Evolutionary conservation across 345 rosid genomes (phyloP), one percentile per base, ranked within the genome.

Genomic region (Xanthoceras sorbifolium): DNA sequence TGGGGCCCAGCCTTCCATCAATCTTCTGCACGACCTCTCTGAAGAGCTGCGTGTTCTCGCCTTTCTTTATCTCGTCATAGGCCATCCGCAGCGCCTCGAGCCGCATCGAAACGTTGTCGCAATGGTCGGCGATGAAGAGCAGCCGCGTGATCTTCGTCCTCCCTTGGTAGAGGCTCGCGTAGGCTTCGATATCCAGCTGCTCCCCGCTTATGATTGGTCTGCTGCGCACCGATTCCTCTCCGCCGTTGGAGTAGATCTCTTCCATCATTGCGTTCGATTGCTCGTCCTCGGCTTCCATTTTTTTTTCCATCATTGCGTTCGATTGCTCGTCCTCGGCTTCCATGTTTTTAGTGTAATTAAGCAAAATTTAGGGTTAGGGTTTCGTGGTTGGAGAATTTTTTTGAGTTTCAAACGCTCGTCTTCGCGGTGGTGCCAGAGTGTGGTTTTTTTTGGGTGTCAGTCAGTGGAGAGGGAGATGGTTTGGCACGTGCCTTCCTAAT

Each of bases 31-130:
- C 97, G 12, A 92, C 92, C 29, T 97, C 99, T 55, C 93, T 87
- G 60, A 89, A 91, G 44, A 91, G 80, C 86, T 85, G 94, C 29
- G 97, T 89, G 85, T 94, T 91, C 93, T 94, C 98, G n/a, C 98
- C 97, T 72, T 88, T 92, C 85, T 92, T 97, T 80, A 90, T 87
- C 84, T 94, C 98, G 9, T 97, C 99, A 69, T 92, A 92, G 28
- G 98, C 98, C 94, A 97, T 92, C 78, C 94, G 83, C 28, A 97
- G 81, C 23, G 98, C 98, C 77, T 97, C 99, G 55, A 87, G 71
- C 85, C 89, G 89, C 92, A 94, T 89, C 86, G 83, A 38, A 0
- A 78, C 83, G 80, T 89, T 92, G 67, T 79, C 93, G 77, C 93
- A 91, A 73, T 84, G 90, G 68, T 87, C 88, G 12, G 98, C 93